phyloP scores from a whole-genome alignment of 2,329 filamentous ascomycete species.

The Paecilomyces formosus region DNA sequence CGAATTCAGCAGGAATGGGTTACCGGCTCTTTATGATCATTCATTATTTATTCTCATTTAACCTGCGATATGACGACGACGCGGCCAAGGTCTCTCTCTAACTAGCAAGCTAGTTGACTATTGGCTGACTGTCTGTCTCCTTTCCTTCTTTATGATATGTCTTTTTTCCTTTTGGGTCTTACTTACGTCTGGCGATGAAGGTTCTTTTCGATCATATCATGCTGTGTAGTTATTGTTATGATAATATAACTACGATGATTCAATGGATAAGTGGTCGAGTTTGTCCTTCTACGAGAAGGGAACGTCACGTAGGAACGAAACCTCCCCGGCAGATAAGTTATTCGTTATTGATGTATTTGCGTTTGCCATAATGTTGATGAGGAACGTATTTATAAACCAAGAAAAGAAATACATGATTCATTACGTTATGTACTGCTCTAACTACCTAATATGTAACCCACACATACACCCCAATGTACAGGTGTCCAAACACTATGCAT shows the following conservation, averaged over 20 bases:
- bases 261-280: not conserved
- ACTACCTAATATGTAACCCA: not conserved
- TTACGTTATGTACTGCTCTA: not conserved
- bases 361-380: too few relatives aligned
- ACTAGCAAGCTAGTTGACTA: too few relatives aligned
- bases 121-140: too few relatives aligned
- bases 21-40: too few relatives aligned
- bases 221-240: not conserved
- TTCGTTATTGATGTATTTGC: too few relatives aligned
- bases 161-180: not conserved
- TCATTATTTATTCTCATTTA: too few relatives aligned
- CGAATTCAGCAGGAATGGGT: too few relatives aligned
- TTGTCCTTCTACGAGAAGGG: not conserved
- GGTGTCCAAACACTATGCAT: not conserved
- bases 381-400: too few relatives aligned
- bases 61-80: too few relatives aligned
- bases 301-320: not conserved
- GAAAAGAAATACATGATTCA: constrained; percentile 1
- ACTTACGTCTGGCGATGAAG: not conserved
- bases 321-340: too few relatives aligned
- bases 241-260: not conserved
- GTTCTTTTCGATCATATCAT: not conserved
- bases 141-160: not conserved
- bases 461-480: not conserved
- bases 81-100: too few relatives aligned